Conservation (phyloP, 1,139 yeast species). For the Pichia sp. region DNA sequence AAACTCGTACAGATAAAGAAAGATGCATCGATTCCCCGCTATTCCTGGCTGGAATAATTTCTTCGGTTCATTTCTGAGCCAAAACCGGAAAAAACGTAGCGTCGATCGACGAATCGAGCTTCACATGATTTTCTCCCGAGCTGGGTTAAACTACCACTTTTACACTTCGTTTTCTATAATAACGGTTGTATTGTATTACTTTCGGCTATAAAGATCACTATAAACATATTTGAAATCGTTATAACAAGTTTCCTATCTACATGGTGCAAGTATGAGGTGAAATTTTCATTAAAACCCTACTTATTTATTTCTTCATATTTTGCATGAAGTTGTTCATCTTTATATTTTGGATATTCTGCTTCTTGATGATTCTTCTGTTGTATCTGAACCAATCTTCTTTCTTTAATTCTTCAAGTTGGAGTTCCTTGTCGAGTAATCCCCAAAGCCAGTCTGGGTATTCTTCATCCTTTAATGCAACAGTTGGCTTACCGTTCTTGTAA, state of each 20-base stretch:
- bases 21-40: too few species aligned
- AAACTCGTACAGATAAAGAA: too few species aligned
- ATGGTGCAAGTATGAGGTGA: not conserved
- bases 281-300: not conserved
- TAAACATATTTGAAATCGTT: not conserved
- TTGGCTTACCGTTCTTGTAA: slow-evolving; percentile 77
- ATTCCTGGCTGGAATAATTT: too few species aligned
- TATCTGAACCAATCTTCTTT: slow-evolving; percentile 57
- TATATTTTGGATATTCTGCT: slow-evolving; percentile 64
- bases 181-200: too few species aligned
- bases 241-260: not conserved
- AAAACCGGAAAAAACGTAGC: too few species aligned
- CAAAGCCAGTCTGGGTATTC: slow-evolving; percentile 97
- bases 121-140: too few species aligned
- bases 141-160: too few species aligned
- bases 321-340: slow-evolving; percentile 77
- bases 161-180: too few species aligned
- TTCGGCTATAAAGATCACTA: too few species aligned
- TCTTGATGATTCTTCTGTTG: slow-evolving; percentile 68
- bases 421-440: slow-evolving; percentile 71
- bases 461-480: slow-evolving; percentile 83
- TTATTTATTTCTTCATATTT: slow-evolving; percentile 1
- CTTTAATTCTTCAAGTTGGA: slow-evolving; percentile 51
- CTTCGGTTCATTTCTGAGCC: too few species aligned
- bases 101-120: too few species aligned